Conservation (phyloP, 2,329 filamentous ascomycete species). For the Colletotrichum musicola region DNA sequence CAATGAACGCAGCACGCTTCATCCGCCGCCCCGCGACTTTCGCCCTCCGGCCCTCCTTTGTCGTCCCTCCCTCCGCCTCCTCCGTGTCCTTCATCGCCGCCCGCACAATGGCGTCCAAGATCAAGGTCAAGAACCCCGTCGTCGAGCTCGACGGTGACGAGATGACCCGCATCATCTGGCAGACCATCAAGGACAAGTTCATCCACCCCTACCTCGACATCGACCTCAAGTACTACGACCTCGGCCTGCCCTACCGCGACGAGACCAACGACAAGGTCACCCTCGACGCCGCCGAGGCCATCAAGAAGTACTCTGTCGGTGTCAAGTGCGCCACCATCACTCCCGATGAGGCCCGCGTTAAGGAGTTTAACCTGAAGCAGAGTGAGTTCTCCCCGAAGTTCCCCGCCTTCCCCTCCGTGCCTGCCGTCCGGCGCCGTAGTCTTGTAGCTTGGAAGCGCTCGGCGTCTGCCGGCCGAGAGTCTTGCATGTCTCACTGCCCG, state of each 20-base stretch:
- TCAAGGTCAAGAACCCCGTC: constrained; percentile 99
- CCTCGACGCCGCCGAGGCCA: constrained; percentile 92
- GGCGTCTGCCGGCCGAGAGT: constrained; percentile 1
- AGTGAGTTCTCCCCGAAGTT: constrained; percentile 68
- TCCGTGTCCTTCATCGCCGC: constrained; percentile 38
- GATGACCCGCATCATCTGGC: constrained; percentile 99
- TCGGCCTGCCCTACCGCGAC: constrained; percentile 94
- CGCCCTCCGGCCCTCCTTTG: constrained; percentile 34
- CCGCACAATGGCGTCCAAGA: constrained; percentile 78
- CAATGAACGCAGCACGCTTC: constrained; percentile 39
- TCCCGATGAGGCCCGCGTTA: constrained; percentile 93
- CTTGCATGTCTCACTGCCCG: constrained; percentile 16
- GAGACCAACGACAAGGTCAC: constrained; percentile 98
- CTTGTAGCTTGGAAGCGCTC: neutral
- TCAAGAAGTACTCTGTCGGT: constrained; percentile 98
- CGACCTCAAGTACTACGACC: constrained; percentile 97
- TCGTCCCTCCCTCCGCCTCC: constrained; percentile 31
- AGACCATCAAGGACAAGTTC: constrained; percentile 99
- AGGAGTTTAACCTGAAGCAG: constrained; percentile 99
- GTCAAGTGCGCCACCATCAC: constrained; percentile 99
- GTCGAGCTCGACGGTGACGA: constrained; percentile 95
- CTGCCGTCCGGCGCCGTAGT: neutral
- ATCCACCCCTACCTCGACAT: constrained; percentile 96
- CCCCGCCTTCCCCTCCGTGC: neutral
- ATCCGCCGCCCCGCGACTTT: constrained; percentile 32